Evolutionary conservation across 73 alveolate species (phyloP).

Genomic region (Paramecium biaurelia): DNA sequence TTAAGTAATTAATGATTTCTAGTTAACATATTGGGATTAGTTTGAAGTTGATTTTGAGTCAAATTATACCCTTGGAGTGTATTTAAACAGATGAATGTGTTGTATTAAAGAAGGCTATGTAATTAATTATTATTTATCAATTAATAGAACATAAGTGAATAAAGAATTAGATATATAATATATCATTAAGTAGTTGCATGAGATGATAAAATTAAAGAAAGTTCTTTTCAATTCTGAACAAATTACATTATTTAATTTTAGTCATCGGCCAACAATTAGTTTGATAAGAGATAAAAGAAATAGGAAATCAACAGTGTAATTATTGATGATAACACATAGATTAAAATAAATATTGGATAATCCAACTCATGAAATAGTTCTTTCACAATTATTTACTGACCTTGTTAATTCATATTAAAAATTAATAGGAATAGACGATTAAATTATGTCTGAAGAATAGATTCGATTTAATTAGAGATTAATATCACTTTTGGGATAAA

Average conservation of each 20-base stretch:
- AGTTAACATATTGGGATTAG: conserved; percentile 13
- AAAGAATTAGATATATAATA: conserved; percentile 34
- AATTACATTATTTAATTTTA: background rate
- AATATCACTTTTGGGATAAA: background rate
- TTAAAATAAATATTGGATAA: background rate
- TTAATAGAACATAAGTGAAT: background rate
- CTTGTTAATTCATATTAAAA: conserved; percentile 5
- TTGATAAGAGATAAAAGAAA: background rate
- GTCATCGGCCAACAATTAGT: conserved; percentile 7
- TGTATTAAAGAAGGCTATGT: background rate
- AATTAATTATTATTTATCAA: background rate
- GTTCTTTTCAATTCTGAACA: background rate
- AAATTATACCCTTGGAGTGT: background rate
- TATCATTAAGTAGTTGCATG: background rate
- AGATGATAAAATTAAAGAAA: background rate
- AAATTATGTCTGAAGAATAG: background rate
- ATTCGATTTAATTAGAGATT: background rate
- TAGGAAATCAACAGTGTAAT: background rate
- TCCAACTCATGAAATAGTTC: background rate
- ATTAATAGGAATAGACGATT: background rate
- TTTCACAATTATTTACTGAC: background rate
- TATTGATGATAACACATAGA: background rate
- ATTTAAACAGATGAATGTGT: background rate
- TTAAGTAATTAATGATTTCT: background rate
- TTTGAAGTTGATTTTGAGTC: background rate